A percentile compares a stretch with the other conserved stretches of the same genome.
phyloP scores from a whole-genome alignment of 208 protist species.

The Leishmania gerbilli region DNA sequence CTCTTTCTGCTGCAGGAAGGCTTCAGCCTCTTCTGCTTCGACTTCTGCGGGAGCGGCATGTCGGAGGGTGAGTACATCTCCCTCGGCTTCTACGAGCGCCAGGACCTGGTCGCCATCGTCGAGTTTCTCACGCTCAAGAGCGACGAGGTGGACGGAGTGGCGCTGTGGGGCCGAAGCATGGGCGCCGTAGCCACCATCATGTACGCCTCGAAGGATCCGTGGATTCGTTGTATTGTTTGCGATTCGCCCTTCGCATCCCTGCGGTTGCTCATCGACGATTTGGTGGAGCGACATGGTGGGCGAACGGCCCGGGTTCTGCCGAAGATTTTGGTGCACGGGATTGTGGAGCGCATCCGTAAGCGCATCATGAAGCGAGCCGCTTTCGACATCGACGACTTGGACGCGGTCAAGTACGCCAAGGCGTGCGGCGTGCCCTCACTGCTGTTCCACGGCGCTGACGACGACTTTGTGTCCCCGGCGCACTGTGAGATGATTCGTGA shows the following conservation, averaged over 20 bases:
- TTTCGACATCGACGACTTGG: conserved; percentile 94
- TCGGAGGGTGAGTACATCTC: conserved; percentile 96
- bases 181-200: conserved; percentile 95
- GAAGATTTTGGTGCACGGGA: conserved; percentile 66
- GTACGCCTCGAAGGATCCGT: conserved; percentile 91
- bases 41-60: conserved; percentile 92
- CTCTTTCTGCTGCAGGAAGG: conserved; percentile 83
- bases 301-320: conserved; percentile 67
- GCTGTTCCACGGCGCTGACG: conserved; percentile 91
- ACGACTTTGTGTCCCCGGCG: conserved; percentile 89
- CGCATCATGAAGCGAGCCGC: conserved; percentile 85
- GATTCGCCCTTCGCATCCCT: conserved; percentile 94
- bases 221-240: conserved; percentile 91
- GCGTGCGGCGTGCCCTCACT: conserved; percentile 86
- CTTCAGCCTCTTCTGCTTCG: conserved; percentile 92
- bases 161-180: conserved; percentile 95
- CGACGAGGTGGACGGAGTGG: conserved; percentile 73
- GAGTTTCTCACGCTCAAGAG: conserved; percentile 72
- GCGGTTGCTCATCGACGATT: conserved; percentile 75
- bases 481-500: conserved; percentile 79
- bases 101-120: conserved; percentile 90
- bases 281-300: conserved; percentile 64
- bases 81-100: conserved; percentile 95
- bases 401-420: conserved; percentile 83
- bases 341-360: conserved; percentile 85